These are phyloP conservation scores for Podaxis sp. DNA, from an alignment of 768 basidiomycete genomes.

Conservation along the genomic window DNA sequence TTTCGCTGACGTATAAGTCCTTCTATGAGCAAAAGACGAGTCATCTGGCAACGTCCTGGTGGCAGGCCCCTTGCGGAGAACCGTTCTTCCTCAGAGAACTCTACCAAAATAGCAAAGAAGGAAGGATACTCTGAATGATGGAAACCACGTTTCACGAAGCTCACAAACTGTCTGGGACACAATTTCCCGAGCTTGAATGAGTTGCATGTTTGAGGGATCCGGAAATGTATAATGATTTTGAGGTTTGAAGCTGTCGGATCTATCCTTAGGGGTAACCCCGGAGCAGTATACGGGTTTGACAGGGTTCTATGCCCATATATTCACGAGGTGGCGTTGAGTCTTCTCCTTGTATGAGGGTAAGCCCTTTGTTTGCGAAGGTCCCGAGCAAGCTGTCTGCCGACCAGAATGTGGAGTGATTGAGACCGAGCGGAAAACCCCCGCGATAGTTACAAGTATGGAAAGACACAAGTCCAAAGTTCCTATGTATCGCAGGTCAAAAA, in stretches of 20 bases:
- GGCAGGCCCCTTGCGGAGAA: background rate
- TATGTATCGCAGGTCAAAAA: too few relatives aligned
- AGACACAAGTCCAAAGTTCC: too few relatives aligned
- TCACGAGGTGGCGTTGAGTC: background rate
- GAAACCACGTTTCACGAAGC: background rate
- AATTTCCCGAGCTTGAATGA: background rate
- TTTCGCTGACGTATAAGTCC: background rate
- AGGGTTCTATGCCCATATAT: background rate
- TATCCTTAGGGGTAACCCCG: background rate
- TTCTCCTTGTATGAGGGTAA: background rate
- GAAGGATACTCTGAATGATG: background rate
- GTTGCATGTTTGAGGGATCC: background rate
- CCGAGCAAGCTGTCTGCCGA: background rate
- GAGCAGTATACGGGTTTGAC: background rate
- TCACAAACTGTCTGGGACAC: background rate
- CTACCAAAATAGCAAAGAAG: background rate
- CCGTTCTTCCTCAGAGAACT: background rate
- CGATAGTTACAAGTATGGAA: too few relatives aligned
- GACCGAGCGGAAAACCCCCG: background rate
- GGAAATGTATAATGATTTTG: background rate
- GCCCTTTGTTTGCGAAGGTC: background rate
- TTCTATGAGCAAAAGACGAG: background rate
- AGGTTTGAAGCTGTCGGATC: background rate
- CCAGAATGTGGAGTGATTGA: background rate
- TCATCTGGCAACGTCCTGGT: background rate